phyloP scores from a whole-genome alignment of 352 stramenopile species.

The Globisporangium nodosum region DNA sequence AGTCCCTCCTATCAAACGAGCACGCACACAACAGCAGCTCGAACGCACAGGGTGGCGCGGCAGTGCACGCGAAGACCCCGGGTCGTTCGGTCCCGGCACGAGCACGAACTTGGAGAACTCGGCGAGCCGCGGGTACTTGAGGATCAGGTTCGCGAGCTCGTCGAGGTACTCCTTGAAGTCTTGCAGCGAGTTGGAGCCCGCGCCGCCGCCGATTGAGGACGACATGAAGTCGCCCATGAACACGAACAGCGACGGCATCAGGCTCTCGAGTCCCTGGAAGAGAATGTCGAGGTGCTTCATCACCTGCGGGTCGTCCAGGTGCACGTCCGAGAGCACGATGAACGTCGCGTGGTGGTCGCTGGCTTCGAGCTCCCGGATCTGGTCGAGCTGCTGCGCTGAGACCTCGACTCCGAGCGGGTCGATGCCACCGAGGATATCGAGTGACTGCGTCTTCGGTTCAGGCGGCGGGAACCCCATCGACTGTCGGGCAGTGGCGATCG shows the following conservation, averaged over 20 bases:
- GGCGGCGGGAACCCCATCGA: conserved; percentile 89
- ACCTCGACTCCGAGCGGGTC: conserved; percentile 84
- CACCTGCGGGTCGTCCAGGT: conserved; percentile 90
- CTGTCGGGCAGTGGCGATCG: conserved; percentile 13
- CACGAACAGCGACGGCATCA: conserved; percentile 84
- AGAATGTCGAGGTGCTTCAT: conserved; percentile 88
- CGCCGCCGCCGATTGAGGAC: conserved; percentile 62
- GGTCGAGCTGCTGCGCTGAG: conserved; percentile 66
- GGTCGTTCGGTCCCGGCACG: conserved; percentile 90
- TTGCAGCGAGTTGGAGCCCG: conserved; percentile 58
- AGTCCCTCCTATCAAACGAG: not conserved
- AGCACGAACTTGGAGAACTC: conserved; percentile 88
- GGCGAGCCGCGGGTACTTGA: conserved; percentile 77
- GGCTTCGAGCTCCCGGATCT: conserved; percentile 76
- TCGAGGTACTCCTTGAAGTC: conserved; percentile 86
- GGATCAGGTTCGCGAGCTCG: conserved; percentile 88
- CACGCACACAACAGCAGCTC: not conserved
- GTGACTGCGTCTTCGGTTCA: conserved; percentile 77
- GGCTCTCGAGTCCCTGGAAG: conserved; percentile 82
- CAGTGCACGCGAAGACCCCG: conserved; percentile 72
- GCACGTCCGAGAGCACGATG: conserved; percentile 92
- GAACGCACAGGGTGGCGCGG: conserved; percentile 66
- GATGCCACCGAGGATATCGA: conserved; percentile 62
- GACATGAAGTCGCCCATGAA: conserved; percentile 94
- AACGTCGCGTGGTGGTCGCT: conserved; percentile 86